phyloP scores from a whole-genome alignment of 2,329 filamentous ascomycete species.

The Penicillium freii region DNA sequence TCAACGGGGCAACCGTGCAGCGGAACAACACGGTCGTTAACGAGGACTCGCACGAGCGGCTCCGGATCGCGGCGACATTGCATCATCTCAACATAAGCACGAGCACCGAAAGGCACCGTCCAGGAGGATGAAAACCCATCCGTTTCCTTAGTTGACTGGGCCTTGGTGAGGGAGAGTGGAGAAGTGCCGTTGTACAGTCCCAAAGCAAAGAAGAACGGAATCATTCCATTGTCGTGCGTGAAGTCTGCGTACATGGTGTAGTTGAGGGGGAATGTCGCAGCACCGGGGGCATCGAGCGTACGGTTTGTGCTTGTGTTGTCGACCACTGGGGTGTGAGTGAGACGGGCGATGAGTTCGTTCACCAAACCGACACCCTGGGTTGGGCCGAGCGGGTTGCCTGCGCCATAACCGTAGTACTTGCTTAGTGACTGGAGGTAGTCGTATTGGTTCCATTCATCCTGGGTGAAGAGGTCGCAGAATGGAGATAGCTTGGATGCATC shows the following conservation, averaged over 20 bases:
- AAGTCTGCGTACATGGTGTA: slow-evolving; percentile 79
- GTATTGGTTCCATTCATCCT: slow-evolving; percentile 72
- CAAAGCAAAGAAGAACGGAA: slow-evolving; percentile 70
- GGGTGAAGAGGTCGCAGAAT: slow-evolving; percentile 75
- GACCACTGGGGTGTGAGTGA: slow-evolving; percentile 66
- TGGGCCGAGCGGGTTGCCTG: slow-evolving; percentile 73
- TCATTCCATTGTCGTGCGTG: slow-evolving; percentile 87
- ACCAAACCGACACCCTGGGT: slow-evolving; percentile 85
- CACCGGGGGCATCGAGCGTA: slow-evolving; percentile 65
- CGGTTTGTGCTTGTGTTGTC: slow-evolving; percentile 75
- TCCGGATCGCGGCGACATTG: slow-evolving; percentile 56
- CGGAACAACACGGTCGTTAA: slow-evolving; percentile 80
- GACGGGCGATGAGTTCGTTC: slow-evolving; percentile 80
- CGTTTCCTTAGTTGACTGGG: slow-evolving; percentile 51
- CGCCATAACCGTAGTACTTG: slow-evolving; percentile 81
- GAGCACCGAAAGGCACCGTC: slow-evolving; percentile 76
- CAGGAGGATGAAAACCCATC: slow-evolving; percentile 73
- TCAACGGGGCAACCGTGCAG: slow-evolving; percentile 70
- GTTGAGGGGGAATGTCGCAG: slow-evolving; percentile 70
- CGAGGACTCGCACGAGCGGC: slow-evolving; percentile 72
- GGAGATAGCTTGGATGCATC: slow-evolving; percentile 57
- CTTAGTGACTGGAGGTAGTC: slow-evolving; percentile 76
- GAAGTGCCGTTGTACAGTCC: slow-evolving; percentile 70
- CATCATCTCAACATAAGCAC: slow-evolving; percentile 88
- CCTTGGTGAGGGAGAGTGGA: slow-evolving; percentile 52